These are phyloP conservation scores for Pleurostoma richardsiae DNA, from an alignment of 2,329 filamentous ascomycete genomes.

Conservation along the genomic window DNA sequence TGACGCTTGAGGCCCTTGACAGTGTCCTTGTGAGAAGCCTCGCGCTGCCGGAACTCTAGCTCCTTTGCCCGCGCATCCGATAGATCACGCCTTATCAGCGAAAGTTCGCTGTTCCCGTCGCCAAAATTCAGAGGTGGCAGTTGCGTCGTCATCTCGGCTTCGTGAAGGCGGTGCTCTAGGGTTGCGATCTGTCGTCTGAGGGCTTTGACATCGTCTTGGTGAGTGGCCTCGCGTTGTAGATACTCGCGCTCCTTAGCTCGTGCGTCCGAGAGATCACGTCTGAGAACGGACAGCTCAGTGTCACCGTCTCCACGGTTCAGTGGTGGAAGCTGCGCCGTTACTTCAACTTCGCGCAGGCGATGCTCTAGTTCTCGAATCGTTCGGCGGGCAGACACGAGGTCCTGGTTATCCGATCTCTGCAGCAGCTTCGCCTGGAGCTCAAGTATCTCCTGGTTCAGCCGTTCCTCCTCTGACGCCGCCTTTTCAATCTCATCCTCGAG, in stretches of 20 bases:
- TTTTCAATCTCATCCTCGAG: constrained; percentile 63
- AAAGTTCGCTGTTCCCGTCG: constrained; percentile 49
- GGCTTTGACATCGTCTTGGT: constrained; percentile 57
- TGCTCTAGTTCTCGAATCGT: constrained; percentile 63
- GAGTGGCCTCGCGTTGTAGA: constrained; percentile 58
- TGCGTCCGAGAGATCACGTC: constrained; percentile 57
- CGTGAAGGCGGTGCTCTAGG: constrained; percentile 11
- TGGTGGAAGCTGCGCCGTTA: not conserved
- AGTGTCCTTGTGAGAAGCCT: constrained; percentile 56
- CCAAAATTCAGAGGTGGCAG: constrained; percentile 23
- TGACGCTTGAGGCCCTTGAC: constrained; percentile 60
- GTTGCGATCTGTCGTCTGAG: constrained; percentile 43
- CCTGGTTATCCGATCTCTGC: constrained; percentile 44
- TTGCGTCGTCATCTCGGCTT: constrained; percentile 27
- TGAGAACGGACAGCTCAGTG: constrained; percentile 55
- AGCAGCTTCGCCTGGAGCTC: constrained; percentile 42
- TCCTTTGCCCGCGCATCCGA: constrained; percentile 62
- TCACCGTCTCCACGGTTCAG: constrained; percentile 28
- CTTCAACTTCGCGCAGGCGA: constrained; percentile 50
- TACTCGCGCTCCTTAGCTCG: constrained; percentile 64
- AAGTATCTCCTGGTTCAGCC: constrained; percentile 49
- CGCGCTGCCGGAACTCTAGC: constrained; percentile 59
- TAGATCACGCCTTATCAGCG: constrained; percentile 57
- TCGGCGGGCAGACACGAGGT: constrained; percentile 53
- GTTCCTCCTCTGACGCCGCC: constrained; percentile 61